Base-by-base conservation (phyloP, 129 eudicot species). In the Artemisia tridentata region DNA sequence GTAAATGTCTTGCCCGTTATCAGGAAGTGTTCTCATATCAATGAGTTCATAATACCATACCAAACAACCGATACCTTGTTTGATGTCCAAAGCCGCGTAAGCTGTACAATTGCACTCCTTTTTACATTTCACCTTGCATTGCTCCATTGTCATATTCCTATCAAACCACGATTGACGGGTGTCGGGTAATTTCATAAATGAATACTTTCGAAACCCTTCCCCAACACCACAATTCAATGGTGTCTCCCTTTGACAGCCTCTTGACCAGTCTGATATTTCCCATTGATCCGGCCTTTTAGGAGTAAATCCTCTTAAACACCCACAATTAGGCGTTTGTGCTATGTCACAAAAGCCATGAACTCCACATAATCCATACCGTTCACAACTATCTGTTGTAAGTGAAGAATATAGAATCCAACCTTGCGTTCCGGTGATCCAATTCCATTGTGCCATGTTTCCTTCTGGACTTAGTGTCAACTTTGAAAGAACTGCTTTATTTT, bases 101-200 rank as follows among this genome's bases (percentile, higher is more conserved):
- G 80, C 84, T 29, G 74, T 70, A 75, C 84, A 80, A 47, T 70
- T 61, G 46, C 84, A 80, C 58, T 80, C 61, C 18, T 47, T 56
- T 53, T n/a, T 48, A 61, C 84, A 80, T 43, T 60, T 50, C 10
- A 54, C 38, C 23, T 23, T 53, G 56, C 84, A 80, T 16, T 80
- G 73, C 23, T 69, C 84, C 43, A 80, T 51, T 8, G 41, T 80
- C 69, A 75, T 68, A 52, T 16, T 75, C 27, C 55, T 51, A 43
- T 75, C 69, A 20, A 61, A 80, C 77, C 80, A 75, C 0, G 80
- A 69, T 2, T 47, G 11, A 25, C 67, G 48, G 21, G 84, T 63
- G 47, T 80, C 80, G 3, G 84, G 84, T 29, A 80, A 17, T 20
- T 69, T 75, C 31, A 69, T 21, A 12, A 31, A 61, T 2, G 69